Percentiles rank a stretch among this genome's conserved stretches.
Evolutionary conservation across 1,284 basidiomycete genomes (phyloP).

Genomic region (Marasmius oreades): DNA sequence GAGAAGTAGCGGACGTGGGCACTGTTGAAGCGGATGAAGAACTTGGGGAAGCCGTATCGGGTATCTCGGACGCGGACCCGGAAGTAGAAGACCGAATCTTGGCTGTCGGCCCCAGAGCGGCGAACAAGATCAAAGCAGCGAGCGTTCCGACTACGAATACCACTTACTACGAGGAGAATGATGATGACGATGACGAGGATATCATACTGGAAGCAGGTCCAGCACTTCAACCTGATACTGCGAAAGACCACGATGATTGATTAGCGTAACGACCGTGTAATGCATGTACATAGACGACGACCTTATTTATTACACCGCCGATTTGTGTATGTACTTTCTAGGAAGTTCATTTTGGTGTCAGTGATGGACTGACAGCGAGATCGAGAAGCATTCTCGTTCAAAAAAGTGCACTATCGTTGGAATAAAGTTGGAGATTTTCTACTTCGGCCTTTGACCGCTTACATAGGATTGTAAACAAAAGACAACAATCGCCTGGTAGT

Average conservation of each 20-base stretch:
- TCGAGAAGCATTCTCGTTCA: no score
- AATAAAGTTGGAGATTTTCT: no score
- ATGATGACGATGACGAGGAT: constrained; percentile 52
- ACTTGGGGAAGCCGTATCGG: constrained; percentile 15
- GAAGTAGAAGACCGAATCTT: constrained; percentile 45
- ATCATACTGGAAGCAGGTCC: constrained; percentile 69
- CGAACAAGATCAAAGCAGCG: constrained; percentile 37
- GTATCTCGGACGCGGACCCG: constrained; percentile 16
- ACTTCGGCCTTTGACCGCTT: background rate
- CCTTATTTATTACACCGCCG: no score
- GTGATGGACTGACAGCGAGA: no score
- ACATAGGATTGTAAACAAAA: background rate
- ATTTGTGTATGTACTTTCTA: no score
- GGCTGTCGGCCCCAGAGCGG: constrained; percentile 43
- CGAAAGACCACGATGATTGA: background rate
- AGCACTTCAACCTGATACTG: constrained; percentile 19
- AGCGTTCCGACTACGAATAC: constrained; percentile 29
- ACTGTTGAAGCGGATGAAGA: constrained; percentile 25
- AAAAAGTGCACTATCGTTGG: no score
- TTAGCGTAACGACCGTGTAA: constrained; percentile 6
- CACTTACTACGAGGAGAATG: constrained; percentile 32
- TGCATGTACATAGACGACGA: background rate
- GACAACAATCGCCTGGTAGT: background rate
- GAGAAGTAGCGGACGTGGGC: constrained; percentile 45
- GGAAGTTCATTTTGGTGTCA: no score